Percentiles rank a stretch among this genome's conserved stretches.
Conservation (phyloP, 73 alveolate genomes). For the Tetrahymena elliotti region DNA sequence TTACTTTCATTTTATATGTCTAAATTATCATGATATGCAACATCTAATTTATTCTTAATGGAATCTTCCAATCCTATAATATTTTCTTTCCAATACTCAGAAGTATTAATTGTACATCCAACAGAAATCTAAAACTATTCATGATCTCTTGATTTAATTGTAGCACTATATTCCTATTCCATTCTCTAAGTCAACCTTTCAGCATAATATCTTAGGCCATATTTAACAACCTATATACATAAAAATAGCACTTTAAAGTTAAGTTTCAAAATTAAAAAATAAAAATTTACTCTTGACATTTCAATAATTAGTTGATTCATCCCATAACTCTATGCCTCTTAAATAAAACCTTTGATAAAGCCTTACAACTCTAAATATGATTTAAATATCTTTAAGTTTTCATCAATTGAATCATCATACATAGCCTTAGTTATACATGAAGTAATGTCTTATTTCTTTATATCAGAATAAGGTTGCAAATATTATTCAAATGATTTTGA, state of each 20-base stretch:
- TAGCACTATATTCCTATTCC: not conserved
- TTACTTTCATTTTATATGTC: constrained; percentile 25
- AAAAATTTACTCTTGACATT: constrained; percentile 3
- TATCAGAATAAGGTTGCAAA: constrained; percentile 16
- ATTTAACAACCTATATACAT: not conserved
- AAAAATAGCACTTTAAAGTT: not conserved
- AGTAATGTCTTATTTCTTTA: constrained; percentile 8
- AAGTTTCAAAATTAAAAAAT: not conserved
- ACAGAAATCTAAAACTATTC: not conserved
- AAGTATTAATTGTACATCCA: constrained; percentile 21
- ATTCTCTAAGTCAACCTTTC: not conserved
- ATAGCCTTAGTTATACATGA: not conserved
- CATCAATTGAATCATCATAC: not conserved
- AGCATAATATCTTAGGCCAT: not conserved
- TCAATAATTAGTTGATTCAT: constrained; percentile 27
- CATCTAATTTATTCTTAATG: constrained; percentile 4
- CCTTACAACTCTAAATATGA: constrained; percentile 7
- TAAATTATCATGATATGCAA: constrained; percentile 19
- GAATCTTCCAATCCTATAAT: constrained; percentile 16
- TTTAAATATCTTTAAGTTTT: constrained; percentile 6
- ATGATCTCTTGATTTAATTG: not conserved
- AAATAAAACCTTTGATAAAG: not conserved
- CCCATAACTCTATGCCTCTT: constrained; percentile 9
- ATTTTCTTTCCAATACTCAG: constrained; percentile 20
- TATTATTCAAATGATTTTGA: constrained; percentile 34